Evolutionary conservation across 2,329 filamentous ascomycete species (phyloP).

Genomic region (Beauveria australis): DNA sequence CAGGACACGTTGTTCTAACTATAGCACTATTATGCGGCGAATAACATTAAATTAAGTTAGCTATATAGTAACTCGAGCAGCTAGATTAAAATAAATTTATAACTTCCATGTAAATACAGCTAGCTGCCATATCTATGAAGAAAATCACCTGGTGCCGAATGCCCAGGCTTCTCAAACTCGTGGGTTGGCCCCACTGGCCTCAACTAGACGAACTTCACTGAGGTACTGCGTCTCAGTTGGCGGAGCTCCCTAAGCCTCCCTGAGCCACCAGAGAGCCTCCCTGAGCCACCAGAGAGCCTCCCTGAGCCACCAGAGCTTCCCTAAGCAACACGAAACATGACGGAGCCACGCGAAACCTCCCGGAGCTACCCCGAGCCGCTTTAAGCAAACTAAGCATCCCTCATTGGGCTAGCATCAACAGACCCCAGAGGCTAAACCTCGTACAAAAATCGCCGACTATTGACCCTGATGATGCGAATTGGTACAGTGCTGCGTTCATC

Average conservation of each 20-base stretch:
- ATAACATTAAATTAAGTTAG: not conserved
- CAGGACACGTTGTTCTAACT: not conserved
- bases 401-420: not conserved
- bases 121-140: not conserved
- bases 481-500: not conserved
- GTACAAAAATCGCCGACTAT: not conserved
- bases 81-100: not conserved
- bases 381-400: not conserved
- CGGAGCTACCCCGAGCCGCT: not conserved
- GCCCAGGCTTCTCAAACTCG: not conserved
- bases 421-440: not conserved
- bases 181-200: not conserved
- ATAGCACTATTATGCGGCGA: not conserved
- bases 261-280: not conserved
- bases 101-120: not conserved
- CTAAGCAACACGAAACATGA: not conserved
- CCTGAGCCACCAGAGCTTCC: not conserved
- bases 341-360: not conserved
- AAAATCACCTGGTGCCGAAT: not conserved
- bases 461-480: not conserved
- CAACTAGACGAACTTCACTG: not conserved
- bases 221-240: not conserved
- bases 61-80: not conserved
- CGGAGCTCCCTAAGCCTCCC: not conserved
- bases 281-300: not conserved